Percentiles rank a stretch among this genome's conserved stretches.
Evolutionary conservation across 2,329 filamentous ascomycete genomes (phyloP).

Genomic region (Sporothrix variecibatus): DNA sequence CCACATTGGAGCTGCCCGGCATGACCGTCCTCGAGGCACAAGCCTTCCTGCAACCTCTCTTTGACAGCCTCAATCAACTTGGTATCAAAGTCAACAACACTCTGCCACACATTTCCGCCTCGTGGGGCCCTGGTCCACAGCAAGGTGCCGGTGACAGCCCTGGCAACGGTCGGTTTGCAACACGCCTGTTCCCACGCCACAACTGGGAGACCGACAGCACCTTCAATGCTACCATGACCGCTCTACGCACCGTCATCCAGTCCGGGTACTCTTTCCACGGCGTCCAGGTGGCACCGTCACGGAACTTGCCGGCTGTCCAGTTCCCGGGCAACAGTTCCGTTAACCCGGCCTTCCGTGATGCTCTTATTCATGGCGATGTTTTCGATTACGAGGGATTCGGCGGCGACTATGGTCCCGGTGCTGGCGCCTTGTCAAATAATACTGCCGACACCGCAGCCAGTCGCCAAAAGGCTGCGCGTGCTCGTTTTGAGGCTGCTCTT

Average conservation of each 20-base stretch:
- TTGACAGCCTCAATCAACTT: conserved; percentile 37
- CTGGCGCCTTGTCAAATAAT: neutral
- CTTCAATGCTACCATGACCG: conserved; percentile 31
- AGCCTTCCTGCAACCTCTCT: conserved; percentile 40
- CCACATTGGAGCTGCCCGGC: conserved; percentile 40
- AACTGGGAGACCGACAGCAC: conserved; percentile 31
- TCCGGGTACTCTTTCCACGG: conserved; percentile 36
- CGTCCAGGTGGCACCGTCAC: conserved; percentile 32
- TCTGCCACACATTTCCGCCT: conserved; percentile 25
- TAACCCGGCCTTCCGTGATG: conserved; percentile 29
- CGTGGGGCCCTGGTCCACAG: conserved; percentile 24
- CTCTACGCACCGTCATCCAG: conserved; percentile 33
- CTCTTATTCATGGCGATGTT: conserved; percentile 29
- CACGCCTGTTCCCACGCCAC: conserved; percentile 34
- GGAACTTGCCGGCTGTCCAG: conserved; percentile 30
- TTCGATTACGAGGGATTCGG: conserved; percentile 27
- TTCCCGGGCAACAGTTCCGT: conserved; percentile 34
- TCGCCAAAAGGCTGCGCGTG: neutral
- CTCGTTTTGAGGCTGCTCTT: conserved; percentile 23
- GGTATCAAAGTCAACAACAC: conserved; percentile 36
- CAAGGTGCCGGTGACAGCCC: conserved; percentile 32
- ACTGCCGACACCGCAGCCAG: neutral
- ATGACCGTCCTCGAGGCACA: conserved; percentile 33
- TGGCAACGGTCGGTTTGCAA: conserved; percentile 33
- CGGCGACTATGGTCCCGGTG: neutral